phyloP scores from a whole-genome alignment of 208 protist genomes.

The Crithidia acanthocephali region DNA sequence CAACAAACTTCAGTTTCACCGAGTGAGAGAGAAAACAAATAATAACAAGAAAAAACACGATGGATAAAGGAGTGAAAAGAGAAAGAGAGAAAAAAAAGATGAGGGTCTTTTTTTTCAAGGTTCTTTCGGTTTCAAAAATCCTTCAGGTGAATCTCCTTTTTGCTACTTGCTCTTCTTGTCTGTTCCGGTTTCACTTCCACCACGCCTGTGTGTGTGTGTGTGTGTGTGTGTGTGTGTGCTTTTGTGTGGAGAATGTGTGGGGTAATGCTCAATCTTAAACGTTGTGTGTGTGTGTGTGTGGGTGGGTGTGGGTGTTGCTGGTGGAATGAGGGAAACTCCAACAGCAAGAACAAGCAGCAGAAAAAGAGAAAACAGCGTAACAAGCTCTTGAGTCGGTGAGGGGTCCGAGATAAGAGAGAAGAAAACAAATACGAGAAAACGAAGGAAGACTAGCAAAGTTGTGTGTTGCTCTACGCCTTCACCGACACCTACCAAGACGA shows the following conservation, averaged over 20 bases:
- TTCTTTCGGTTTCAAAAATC: background rate
- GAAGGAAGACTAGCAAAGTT: background rate
- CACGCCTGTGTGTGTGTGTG: background rate
- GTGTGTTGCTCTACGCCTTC: too few species aligned
- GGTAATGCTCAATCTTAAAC: background rate
- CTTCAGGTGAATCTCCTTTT: background rate
- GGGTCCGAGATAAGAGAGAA: slow-evolving; percentile 4
- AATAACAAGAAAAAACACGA: slow-evolving; percentile 21
- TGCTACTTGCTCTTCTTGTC: background rate
- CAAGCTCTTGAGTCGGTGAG: slow-evolving; percentile 1
- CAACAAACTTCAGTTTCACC: slow-evolving; percentile 1
- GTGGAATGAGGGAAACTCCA: slow-evolving; percentile 2
- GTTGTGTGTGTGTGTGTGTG: background rate
- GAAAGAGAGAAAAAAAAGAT: slow-evolving; percentile 5
- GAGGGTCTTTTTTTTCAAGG: background rate
- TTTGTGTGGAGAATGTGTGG: background rate
- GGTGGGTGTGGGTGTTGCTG: background rate
- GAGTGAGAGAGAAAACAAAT: background rate
- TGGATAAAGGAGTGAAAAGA: background rate
- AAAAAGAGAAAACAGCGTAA: background rate
- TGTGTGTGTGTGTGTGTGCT: background rate
- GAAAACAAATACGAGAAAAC: slow-evolving; percentile 1
- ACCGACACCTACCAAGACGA: too few species aligned
- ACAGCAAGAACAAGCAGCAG: slow-evolving; percentile 1
- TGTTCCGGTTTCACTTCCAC: background rate